These are phyloP conservation scores for Erodium moschatum DNA, from an alignment of 441 rosid species.

Conservation along the genomic window DNA sequence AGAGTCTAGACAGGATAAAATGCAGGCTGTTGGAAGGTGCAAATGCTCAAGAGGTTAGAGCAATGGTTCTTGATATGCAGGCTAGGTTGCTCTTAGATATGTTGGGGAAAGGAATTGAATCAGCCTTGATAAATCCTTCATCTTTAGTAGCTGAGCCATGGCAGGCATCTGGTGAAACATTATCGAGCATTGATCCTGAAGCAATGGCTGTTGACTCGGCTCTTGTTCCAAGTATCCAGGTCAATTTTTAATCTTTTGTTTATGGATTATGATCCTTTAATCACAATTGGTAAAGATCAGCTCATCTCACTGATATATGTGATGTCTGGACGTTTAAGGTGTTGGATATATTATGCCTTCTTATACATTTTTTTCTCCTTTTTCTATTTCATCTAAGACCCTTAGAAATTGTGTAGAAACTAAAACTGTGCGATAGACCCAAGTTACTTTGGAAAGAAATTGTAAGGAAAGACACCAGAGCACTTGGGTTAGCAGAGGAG, in stretches of 20 bases:
- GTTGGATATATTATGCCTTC: neutral
- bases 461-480: too few species aligned
- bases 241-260: conserved; percentile 22
- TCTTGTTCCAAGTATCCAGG: conserved; percentile 87
- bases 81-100: conserved; percentile 93
- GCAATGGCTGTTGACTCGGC: conserved; percentile 93
- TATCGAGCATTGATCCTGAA: conserved; percentile 72
- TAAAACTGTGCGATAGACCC: neutral
- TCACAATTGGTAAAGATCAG: conserved; percentile 14
- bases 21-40: conserved; percentile 96
- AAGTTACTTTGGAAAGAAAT: neutral
- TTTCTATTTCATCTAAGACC: neutral
- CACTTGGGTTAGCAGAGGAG: too few species aligned
- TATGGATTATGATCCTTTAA: conserved; percentile 6
- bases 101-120: conserved; percentile 98
- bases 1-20: conserved; percentile 96
- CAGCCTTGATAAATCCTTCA: conserved; percentile 93
- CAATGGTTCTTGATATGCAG: conserved; percentile 99
- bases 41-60: conserved; percentile 98
- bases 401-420: neutral
- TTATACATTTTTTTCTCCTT: neutral
- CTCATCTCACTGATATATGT: neutral
- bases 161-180: conserved; percentile 69
- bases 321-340: neutral
- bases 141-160: conserved; percentile 83